phyloP scores from a whole-genome alignment of 164 flowering plant genomes.

The Aristolochia contorta region DNA sequence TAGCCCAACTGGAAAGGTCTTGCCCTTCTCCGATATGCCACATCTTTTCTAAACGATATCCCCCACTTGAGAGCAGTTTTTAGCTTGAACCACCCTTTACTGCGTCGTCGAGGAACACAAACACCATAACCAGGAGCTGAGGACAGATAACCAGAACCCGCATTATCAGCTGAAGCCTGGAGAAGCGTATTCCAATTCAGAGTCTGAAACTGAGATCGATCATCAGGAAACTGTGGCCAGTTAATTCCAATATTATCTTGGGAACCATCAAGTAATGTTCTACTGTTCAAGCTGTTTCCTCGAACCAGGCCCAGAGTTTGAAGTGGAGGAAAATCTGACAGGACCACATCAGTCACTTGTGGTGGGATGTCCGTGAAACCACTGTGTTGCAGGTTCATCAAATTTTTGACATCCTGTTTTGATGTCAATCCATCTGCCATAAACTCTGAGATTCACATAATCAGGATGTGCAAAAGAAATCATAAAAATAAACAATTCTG shows the following conservation, averaged over 20 bases:
- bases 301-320: neutral
- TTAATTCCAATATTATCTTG: slow-evolving; percentile 8
- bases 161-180: slow-evolving; percentile 6
- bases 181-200: slow-evolving; percentile 7
- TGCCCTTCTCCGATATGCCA: slow-evolving; percentile 32
- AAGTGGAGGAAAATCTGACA: neutral
- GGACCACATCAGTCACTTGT: too few species aligned
- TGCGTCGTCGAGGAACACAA: slow-evolving; percentile 15
- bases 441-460: too few species aligned
- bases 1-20: slow-evolving; percentile 4
- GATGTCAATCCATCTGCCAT: too few species aligned
- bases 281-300: neutral
- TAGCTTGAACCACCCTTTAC: slow-evolving; percentile 41
- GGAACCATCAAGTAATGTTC: slow-evolving; percentile 3
- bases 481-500: too few species aligned
- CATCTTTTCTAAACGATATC: slow-evolving; percentile 17
- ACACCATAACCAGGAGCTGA: slow-evolving; percentile 11
- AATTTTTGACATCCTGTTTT: too few species aligned
- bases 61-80: slow-evolving; percentile 40
- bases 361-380: too few species aligned
- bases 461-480: too few species aligned
- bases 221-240: slow-evolving; percentile 16
- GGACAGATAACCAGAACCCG: slow-evolving; percentile 6
- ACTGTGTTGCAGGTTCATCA: too few species aligned
- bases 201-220: slow-evolving; percentile 15